Evolutionary conservation across 495 filamentous ascomycete genomes (phyloP).

Genomic region (Cercophora samala): DNA sequence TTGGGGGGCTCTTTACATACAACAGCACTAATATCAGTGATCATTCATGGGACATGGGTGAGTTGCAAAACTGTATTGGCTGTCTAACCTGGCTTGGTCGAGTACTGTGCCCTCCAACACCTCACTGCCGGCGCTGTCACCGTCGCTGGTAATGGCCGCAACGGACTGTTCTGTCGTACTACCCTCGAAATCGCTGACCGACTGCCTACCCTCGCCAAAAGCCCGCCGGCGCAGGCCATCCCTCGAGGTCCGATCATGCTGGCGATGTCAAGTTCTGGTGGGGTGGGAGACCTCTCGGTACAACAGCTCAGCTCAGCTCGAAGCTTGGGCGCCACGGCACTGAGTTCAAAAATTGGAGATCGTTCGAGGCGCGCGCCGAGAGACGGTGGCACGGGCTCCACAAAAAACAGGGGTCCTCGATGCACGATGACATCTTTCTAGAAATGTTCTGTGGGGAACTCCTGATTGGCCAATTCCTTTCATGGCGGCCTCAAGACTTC

Average conservation of each 20-base stretch:
- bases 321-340: not conserved
- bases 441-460: conserved; percentile 6
- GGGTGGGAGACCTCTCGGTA: conserved; percentile 14
- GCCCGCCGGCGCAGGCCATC: conserved; percentile 16
- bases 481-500: conserved; percentile 10
- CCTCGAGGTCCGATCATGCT: conserved; percentile 23
- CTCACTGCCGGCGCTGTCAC: not conserved
- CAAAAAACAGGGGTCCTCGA: conserved; percentile 10
- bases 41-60: too few relatives aligned
- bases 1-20: conserved; percentile 6
- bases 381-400: not conserved
- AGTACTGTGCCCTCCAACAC: conserved; percentile 3
- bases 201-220: not conserved
- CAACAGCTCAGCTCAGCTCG: not conserved
- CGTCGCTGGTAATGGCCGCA: not conserved
- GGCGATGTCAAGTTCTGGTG: conserved; percentile 10
- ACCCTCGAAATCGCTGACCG: conserved; percentile 10
- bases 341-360: conserved; percentile 6
- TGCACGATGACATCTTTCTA: conserved; percentile 30
- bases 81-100: conserved; percentile 8
- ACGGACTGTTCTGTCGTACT: conserved; percentile 12
- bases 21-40: not conserved
- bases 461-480: conserved; percentile 12
- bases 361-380: not conserved
- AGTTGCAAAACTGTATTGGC: too few relatives aligned